Base-by-base conservation (phyloP, 2,329 filamentous ascomycete species). In the Conoideocrella luteorostrata region DNA sequence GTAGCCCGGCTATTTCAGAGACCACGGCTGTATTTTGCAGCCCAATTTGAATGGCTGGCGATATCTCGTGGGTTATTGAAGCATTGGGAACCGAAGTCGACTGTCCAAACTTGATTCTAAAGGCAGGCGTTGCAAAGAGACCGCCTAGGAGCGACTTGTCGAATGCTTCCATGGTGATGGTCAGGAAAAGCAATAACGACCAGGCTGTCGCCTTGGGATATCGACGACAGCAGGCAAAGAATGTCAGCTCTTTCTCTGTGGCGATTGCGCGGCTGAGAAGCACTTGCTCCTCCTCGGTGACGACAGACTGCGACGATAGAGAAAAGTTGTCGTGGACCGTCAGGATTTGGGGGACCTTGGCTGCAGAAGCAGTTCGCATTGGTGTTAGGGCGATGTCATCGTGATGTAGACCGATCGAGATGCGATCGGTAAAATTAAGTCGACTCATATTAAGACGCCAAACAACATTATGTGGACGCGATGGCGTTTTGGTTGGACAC, bases 1-100 rank as follows among this genome's bases (percentile, higher is more conserved):
- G 52, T 3, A 71, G 56, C 1, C 70, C 70, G 2, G 72, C 36
- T 7, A 55, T 52, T 38, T 55, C 52, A 28, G 49, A 55, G 3
- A 32, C 43, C 37, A 55, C 44, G 5, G 52, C 50, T 2, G 52
- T 50, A 20, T 55, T 55, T 6, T 55, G 52, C 28, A 55, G 29
- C 3, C 47, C 52, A 47, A 53, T 55, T 35, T 55, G 52, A 52
- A 50, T 55, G 5, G 40, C 30, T 3, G 52, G 47, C 11, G 50
- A 58, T 28, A 74, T 58, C 47, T 69, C 56, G 37, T 68, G 43
- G 0, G 47, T 12, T 12, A 45, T 36, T 4, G 18, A 24, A 2
- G 28, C 11, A 1, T 21, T 29, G 5, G n/a, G 1, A 7, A 37
- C 21, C 6, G 26, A 22, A n/a, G 43, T 35, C 2, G 44, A 47